Base-by-base conservation (phyloP, 305 asterid species). In the Fraxinus nigra region DNA sequence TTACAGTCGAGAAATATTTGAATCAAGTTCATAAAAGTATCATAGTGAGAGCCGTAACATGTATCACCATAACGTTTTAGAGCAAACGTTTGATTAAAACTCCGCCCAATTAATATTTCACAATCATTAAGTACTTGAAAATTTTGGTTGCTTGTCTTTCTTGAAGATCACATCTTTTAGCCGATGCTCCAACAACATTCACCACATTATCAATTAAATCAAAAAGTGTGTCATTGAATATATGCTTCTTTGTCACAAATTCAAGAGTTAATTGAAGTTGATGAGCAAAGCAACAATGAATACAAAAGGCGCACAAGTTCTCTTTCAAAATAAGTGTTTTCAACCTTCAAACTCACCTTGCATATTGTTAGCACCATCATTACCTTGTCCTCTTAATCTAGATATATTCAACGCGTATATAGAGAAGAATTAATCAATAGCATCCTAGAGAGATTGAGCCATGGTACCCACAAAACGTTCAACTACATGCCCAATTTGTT, bases 331-430 rank as follows among this genome's bases (percentile, higher is more conserved):
- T 79, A 7, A 76, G 30, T 13, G 80, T 26, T 35, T 80, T 82
- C 18, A 77, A 51, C 84, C 84, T 51, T 83, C 48, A 16, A 75
- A 59, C 43, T 82, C 78, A 3, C 75, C 20, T 59, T 32, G 10
- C 80, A 76, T 79, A 14, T 81, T 78, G 11, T 74, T 79, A 48
- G 80, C 80, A n/a, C 80, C 80, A 80, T 79, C 80, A 72, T 82
- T 73, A 13, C 83, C 81, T 75, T 75, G 84, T 1, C 48, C 85
- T 0, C 40, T 16, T 7, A 67, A 4, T 35, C 46, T 26, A 5
- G 79, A 70, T 30, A 24, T 10, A 30, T 76, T 43, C 10, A 54
- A 10, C 9, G 26, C 33, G 22, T 48, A 13, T 18, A 69, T 80
- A 0, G 35, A 63, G 28, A 75, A 46, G 7, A 82, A 51, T 30